Base-by-base conservation (phyloP, 306 rosid genomes). In the Notholithocarpus densiflorus region DNA sequence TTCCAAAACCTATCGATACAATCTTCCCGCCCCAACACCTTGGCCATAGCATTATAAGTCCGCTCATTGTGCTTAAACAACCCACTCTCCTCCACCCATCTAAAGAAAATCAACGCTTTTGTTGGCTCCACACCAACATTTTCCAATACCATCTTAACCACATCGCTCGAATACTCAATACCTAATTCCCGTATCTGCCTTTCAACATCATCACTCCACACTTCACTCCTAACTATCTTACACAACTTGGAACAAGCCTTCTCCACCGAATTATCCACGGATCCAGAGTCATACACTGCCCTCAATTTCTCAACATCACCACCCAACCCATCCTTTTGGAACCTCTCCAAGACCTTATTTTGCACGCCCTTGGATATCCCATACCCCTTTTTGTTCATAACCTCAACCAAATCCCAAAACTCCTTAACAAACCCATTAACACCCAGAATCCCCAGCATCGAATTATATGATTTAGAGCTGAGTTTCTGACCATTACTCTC, bases 11-110 rank as follows among this genome's bases (percentile, higher is more conserved):
- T 84, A 78, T 89, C 97, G 12, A 84, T 76, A 26, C 85, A 40
- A 56, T 93, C 99, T 81, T 90, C 92, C 89, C 96, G 88, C 53
- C 94, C 98, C 62, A 95, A 77, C 13, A 90, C 98, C 85, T 77
- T 85, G 3, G 94, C 90, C 82, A 91, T 61, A 1, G 87, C 90
- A 79, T 92, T 93, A 82, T 91, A 95, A 10, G 93, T 89, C 40
- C 15, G 43, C 6, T 76, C 88, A 74, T 93, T 92, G 56, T 93
- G 99, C 83, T 84, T 90, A 81, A 89, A 88, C 84, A 83, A 14
- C 20, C 80, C 92, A 77, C 84, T 82, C 88, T 95, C 98, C 72
- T 86, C 94, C 48, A 93, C 68, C 99, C 99, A 95, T 83, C 94
- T 76, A 76, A 95, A 95, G 84, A 91, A 88, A 71, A 95, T 87